Evolutionary conservation across 768 basidiomycete species (phyloP).

Genomic region (Psilocybe azurescens): DNA sequence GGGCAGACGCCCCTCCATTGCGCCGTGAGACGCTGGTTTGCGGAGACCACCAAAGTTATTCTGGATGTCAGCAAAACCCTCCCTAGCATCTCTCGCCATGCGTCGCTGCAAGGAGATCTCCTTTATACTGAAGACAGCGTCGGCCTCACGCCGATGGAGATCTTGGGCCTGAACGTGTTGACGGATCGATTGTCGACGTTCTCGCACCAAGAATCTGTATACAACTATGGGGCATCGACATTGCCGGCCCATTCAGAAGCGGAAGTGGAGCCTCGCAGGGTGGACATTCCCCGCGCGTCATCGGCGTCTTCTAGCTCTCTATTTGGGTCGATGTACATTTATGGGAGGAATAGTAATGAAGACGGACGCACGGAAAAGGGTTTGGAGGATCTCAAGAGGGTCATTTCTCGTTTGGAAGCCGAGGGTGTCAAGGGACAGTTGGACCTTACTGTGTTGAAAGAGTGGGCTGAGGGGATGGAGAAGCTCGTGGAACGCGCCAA

Average conservation of each 20-base stretch:
- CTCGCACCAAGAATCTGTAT: neutral
- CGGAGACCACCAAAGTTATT: conserved; percentile 41
- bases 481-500: neutral
- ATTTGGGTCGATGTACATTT: neutral
- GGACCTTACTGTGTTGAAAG: conserved; percentile 4
- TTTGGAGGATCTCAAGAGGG: neutral
- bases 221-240: neutral
- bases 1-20: conserved; percentile 58
- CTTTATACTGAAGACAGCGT: conserved; percentile 57
- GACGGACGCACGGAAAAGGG: neutral
- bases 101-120: conserved; percentile 38
- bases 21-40: conserved; percentile 40
- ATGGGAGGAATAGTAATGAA: no score
- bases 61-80: conserved; percentile 19
- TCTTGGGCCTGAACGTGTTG: conserved; percentile 34
- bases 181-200: conserved; percentile 22
- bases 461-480: conserved; percentile 19
- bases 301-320: neutral
- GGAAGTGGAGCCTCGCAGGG: neutral
- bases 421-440: conserved; percentile 10
- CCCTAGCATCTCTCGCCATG: conserved; percentile 18
- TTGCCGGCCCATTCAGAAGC: neutral
- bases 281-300: neutral
- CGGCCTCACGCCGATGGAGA: conserved; percentile 48
- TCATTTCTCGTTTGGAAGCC: conserved; percentile 2